A percentile compares a stretch with the other conserved stretches of the same genome.
phyloP scores from a whole-genome alignment of 2,329 filamentous ascomycete genomes.

The Dactylonectria estremocensis region DNA sequence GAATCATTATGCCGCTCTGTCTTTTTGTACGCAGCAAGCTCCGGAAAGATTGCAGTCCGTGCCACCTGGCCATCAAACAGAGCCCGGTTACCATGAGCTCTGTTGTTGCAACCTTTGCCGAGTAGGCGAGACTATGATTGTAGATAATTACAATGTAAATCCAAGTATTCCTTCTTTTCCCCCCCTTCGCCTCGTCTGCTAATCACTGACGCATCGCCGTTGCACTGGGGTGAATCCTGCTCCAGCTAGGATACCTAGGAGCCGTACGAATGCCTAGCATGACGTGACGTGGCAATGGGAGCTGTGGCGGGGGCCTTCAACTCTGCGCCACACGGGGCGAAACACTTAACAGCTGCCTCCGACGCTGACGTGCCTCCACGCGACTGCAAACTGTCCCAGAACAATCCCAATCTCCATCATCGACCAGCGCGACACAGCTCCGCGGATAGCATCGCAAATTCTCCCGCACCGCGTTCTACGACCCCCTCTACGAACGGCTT shows the following conservation, averaged over 20 bases:
- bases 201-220: background rate
- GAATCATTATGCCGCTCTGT: background rate
- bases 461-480: slow-evolving; percentile 14
- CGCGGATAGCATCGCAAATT: slow-evolving; percentile 27
- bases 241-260: background rate
- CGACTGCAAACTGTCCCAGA: slow-evolving; percentile 47
- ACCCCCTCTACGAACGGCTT: slow-evolving; percentile 1
- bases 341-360: slow-evolving; percentile 46
- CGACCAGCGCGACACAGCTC: slow-evolving; percentile 17
- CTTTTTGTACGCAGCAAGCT: background rate
- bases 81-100: background rate
- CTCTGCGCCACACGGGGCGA: slow-evolving; percentile 42
- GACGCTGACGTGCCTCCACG: slow-evolving; percentile 45
- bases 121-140: background rate
- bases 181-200: no score
- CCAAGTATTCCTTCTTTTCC: background rate
- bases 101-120: background rate
- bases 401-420: slow-evolving; percentile 36
- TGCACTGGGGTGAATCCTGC: background rate
- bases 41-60: background rate
- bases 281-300: slow-evolving; percentile 29
- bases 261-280: slow-evolving; percentile 23
- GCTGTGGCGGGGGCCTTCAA: slow-evolving; percentile 44
- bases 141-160: background rate
- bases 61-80: background rate